Conservation (phyloP, 352 stramenopile species). For the Pythium apleroticum region DNA sequence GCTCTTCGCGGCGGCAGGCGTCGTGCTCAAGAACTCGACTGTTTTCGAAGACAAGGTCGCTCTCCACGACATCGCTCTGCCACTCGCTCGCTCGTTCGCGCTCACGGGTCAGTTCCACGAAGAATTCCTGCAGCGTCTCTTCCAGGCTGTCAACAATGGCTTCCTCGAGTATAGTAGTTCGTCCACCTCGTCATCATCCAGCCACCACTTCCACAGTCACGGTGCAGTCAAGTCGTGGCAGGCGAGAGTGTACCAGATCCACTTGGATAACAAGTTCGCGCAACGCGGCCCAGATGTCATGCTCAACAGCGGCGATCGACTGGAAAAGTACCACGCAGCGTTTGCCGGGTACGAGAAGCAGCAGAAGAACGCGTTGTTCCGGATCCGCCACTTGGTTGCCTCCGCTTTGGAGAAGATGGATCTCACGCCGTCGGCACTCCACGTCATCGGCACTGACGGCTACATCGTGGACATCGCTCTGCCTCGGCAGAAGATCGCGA, state of each 20-base stretch:
- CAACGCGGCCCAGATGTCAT: slow-evolving; percentile 34
- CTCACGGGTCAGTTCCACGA: slow-evolving; percentile 60
- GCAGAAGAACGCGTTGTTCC: slow-evolving; percentile 57
- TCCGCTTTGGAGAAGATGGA: slow-evolving; percentile 58
- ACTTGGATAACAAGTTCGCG: slow-evolving; percentile 54
- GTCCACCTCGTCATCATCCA: slow-evolving; percentile 18
- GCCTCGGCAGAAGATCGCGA: slow-evolving; percentile 51
- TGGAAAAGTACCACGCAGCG: slow-evolving; percentile 39
- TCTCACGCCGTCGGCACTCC: slow-evolving; percentile 26
- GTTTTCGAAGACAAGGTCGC: slow-evolving; percentile 14
- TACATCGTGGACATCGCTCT: slow-evolving; percentile 62
- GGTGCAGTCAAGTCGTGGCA: slow-evolving; percentile 10
- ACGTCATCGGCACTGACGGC: slow-evolving; percentile 24
- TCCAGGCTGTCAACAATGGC: slow-evolving; percentile 43
- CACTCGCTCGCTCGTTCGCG: slow-evolving; percentile 49
- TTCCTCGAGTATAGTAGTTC: slow-evolving; percentile 35
- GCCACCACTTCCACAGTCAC: slow-evolving; percentile 9
- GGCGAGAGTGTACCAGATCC: slow-evolving; percentile 58
- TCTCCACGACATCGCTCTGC: slow-evolving; percentile 35
- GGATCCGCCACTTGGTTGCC: slow-evolving; percentile 52
- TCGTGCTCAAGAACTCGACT: slow-evolving; percentile 29
- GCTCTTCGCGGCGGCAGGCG: slow-evolving; percentile 39
- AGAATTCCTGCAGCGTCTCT: slow-evolving; percentile 42
- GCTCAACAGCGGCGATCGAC: slow-evolving; percentile 25
- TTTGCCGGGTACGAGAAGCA: slow-evolving; percentile 56